Conservation (phyloP, 345 rosid species). For the Lepidium sativum region DNA sequence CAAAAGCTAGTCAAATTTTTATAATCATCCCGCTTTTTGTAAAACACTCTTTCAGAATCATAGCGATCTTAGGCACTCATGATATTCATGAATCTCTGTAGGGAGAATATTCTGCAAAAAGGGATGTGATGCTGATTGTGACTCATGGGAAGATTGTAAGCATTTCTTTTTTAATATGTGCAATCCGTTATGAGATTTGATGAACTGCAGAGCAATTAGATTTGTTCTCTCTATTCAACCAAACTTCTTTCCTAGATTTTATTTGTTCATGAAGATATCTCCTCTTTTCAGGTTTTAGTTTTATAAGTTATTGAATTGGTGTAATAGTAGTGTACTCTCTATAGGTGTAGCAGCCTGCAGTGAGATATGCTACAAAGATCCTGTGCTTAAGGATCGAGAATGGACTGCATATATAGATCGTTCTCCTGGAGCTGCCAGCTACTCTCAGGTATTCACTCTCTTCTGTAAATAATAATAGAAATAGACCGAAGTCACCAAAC, state of each 20-base stretch:
- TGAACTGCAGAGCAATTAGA: neutral
- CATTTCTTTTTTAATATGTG: neutral
- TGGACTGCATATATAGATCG: constrained; percentile 96
- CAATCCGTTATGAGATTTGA: neutral
- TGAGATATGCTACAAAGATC: constrained; percentile 93
- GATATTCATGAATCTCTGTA: constrained; percentile 18
- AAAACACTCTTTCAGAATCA: neutral
- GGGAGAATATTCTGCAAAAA: constrained; percentile 99
- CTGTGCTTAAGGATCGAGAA: constrained; percentile 77
- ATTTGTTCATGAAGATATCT: constrained; percentile 9
- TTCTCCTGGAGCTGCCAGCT: constrained; percentile 75
- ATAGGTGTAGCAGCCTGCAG: constrained; percentile 71
- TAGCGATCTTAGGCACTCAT: neutral
- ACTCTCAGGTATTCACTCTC: constrained; percentile 58
- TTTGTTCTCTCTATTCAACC: neutral
- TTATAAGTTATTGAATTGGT: constrained; percentile 11
- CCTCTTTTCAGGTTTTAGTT: neutral
- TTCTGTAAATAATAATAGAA: neutral
- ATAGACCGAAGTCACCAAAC: neutral
- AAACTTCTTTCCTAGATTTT: neutral
- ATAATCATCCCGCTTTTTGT: neutral
- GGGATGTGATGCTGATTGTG: constrained; percentile 76
- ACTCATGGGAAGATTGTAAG: constrained; percentile 96
- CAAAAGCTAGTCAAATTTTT: neutral
- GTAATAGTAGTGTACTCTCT: constrained; percentile 19